Percentiles rank a stretch among this genome's conserved stretches.
phyloP scores from a whole-genome alignment of 2,329 filamentous ascomycete species.

The Lecanicillium sp. region DNA sequence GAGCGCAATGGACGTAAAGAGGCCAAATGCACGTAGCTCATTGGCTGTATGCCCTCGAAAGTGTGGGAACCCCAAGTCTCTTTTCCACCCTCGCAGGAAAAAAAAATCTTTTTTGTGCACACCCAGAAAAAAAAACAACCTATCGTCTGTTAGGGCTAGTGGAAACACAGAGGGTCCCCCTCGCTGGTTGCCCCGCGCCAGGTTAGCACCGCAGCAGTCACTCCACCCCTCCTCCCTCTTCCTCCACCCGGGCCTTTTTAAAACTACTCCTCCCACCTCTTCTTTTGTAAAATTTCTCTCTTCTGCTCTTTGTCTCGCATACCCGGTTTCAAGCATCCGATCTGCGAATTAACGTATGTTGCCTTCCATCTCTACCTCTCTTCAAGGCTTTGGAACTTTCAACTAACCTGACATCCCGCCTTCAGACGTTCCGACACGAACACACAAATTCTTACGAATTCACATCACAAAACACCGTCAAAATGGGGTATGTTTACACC shows the following conservation, averaged over 20 bases:
- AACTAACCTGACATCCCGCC: constrained; percentile 11
- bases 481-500: constrained; percentile 24
- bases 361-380: constrained; percentile 3
- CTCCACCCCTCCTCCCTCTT: constrained; percentile 18
- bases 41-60: not conserved
- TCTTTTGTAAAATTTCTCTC: constrained; percentile 25
- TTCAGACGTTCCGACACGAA: constrained; percentile 17
- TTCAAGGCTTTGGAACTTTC: constrained; percentile 1
- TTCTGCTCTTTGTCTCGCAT: constrained; percentile 35
- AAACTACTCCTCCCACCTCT: constrained; percentile 30
- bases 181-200: constrained; percentile 26
- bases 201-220: constrained; percentile 17
- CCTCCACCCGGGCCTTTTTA: constrained; percentile 31
- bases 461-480: constrained; percentile 20
- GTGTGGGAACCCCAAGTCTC: not conserved
- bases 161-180: constrained; percentile 8
- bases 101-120: not conserved
- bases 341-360: constrained; percentile 31
- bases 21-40: not conserved
- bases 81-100: not conserved
- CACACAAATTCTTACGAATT: constrained; percentile 14
- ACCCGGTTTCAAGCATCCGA: constrained; percentile 36
- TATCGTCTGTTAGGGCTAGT: constrained; percentile 27
- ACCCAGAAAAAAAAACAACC: constrained; percentile 15
- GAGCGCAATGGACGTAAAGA: too few relatives aligned